Base-by-base conservation (phyloP, 352 stramenopile genomes). In the Phytophthora pseudosyringae region DNA sequence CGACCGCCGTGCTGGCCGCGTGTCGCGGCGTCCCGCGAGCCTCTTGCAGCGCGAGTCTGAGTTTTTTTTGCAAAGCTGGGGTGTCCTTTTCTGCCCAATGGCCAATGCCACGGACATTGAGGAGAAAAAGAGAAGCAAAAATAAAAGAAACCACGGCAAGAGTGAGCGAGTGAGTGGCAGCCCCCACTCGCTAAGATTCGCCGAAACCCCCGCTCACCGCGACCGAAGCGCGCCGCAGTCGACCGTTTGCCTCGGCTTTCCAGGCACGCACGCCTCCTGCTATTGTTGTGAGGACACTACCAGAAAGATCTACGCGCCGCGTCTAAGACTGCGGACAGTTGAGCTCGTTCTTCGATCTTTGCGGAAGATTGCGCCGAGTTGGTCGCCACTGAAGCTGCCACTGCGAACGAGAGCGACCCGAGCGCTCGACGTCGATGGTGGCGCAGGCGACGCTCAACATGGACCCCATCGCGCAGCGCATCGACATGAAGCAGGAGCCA, bases 141-240 rank as follows among this genome's bases (percentile, higher is more conserved):
- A 36, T 59, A 59, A 59, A 48, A 33, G 50, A 59, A 48, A 49
- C 35, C 46, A 41, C 46, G 41, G 40, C 33, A 38, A 40, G 18
- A 45, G 31, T 11, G 10, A 48, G 3, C 18, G 11, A 33, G 36
- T 44, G 48, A 59, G 49, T 64, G 63, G 49, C 52, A 48, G 38
- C 36, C 59, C 57, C 47, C 66, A 64, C 45, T 72, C 50, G 58
- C 56, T 66, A 75, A 73, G 58, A 72, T 76, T 72, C 63, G 47
- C 53, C 38, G 59, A 71, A 68, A 57, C 67, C 40, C 55, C 59
- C 45, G 28, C 56, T 21, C 53, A 50, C 28, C 6, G 6, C 31
- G 31, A 35, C 21, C 35, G 36, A 64, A 64, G 44, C 43, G 43
- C 36, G 5, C n/a, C n/a, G 18, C 26, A 36, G 45, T 25, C 40